Evolutionary conservation across 2,329 filamentous ascomycete species (phyloP).

Genomic region (Elsinoe ampelina): DNA sequence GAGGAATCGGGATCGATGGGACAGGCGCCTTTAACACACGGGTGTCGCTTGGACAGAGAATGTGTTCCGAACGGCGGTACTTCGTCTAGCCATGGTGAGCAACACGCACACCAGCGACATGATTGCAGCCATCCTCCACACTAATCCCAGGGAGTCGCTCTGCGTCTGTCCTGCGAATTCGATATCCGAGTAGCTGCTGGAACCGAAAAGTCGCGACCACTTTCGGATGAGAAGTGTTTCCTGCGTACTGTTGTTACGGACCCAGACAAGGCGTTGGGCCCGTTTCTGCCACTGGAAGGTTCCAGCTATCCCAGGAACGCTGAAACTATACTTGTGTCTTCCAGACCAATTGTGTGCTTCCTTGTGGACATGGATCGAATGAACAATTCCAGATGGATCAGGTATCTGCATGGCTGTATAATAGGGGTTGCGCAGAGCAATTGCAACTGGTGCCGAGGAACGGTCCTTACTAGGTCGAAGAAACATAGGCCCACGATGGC

Average conservation of each 20-base stretch:
- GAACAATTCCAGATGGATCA: not conserved
- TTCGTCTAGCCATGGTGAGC: too few species aligned
- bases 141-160: not conserved
- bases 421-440: too few species aligned
- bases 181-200: not conserved
- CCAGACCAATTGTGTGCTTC: not conserved
- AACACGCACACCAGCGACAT: not conserved
- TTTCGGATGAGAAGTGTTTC: not conserved
- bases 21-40: too few species aligned
- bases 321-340: not conserved
- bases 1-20: too few species aligned
- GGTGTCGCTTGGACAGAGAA: too few species aligned
- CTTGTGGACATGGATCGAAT: not conserved
- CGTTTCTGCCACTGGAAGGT: not conserved
- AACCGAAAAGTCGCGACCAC: not conserved
- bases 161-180: not conserved
- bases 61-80: too few species aligned
- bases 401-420: not conserved
- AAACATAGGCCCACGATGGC: not conserved
- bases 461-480: not conserved
- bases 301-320: not conserved
- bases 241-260: not conserved
- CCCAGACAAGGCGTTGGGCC: not conserved
- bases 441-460: not conserved
- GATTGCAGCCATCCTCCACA: not conserved